Evolutionary conservation across 768 basidiomycete species (phyloP), one percentile per base, ranked within the genome.

Genomic region (Lactarius tabidus): DNA sequence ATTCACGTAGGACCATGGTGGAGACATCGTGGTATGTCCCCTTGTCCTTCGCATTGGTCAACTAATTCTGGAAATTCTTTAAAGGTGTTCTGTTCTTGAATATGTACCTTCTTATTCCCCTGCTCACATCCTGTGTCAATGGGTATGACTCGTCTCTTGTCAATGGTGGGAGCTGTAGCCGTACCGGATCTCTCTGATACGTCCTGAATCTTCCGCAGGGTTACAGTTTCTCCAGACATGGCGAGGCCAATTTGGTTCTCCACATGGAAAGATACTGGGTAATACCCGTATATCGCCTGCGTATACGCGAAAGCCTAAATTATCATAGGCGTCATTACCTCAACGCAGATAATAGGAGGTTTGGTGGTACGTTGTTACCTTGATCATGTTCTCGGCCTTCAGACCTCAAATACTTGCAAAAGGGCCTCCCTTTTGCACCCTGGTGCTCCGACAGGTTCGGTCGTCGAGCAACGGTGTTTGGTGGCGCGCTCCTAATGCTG

Each of bases 71-170:
- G 59, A 60, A 59, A 10, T 14, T 6, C 62, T 31, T 18, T 38
- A 28, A 59, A 87, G 87, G 86, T 31, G 82, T 88, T 54, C 74
- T 87, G 33, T 62, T 80, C 57, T 74, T 88, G 43, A 88, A 88
- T 72, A 63, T 88, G 6, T 84, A 80, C 69, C 77, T 89, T 36
- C 61, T 85, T 18, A 76, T 89, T 18, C 85, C 88, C 2, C 77
- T 90, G n/a, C 74, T 89, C 62, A 87, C 88, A 18, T 82, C 86
- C 20, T 77, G 81, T 17, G 82, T 83, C 57, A 89, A 88, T 74
- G 88, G 89, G 29, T 80, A 87, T 57, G 86, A 89, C 71, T 84
- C 85, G 4, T 88, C 86, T n/a, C 74, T 87, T 53, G 78, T 87
- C 18, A 88, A 88, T 69, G 80, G 79, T 77, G 41, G n/a, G 71